Evolutionary conservation across 306 rosid species (phyloP), one percentile per base, ranked within the genome.

Genomic region (Sechiopsis laciniata): DNA sequence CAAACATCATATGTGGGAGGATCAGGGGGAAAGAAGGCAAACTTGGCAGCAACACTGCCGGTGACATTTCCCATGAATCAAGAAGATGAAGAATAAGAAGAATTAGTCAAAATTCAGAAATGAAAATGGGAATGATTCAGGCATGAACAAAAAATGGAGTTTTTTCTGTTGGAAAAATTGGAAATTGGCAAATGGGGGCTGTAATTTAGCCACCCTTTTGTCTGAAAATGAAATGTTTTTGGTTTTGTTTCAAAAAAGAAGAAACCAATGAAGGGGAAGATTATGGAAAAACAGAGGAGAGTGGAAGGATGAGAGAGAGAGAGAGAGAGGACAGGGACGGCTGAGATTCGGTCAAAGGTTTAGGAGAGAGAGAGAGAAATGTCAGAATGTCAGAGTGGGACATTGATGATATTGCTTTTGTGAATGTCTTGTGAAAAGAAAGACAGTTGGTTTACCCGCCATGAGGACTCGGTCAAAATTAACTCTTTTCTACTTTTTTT

Each of bases 11-110:
- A 94, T 0, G 97, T 94, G 2, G 99, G 89, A 29, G 99, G 99
- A 79, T 91, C 97, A 35, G 99, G 99, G 76, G 99, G 99, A 79
- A 94, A 94, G 73, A 94, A 94, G 4, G 99, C 99, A 78, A 94
- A 89, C 76, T 88, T 91, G 1, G 99, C 97, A 0, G 99, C 99
- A 83, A 94, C 97, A 13, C 88, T 75, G 56, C 84, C 86, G 45
- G 99, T 94, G 0, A 94, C 96, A 76, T 94, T 94, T 57, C 99
- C 99, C 99, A 93, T 93, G 68, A 64, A 15, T 21, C 5, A 32
- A 32, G 32, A 57, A 10, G 15, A 71, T 26, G 29, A 26, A 26
- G 14, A 58, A 83, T 81, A 71, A 1, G 29, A 26, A 26, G 14
- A 58, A 83, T 81, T 83, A 76, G 64, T 65, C 22, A 74, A 35